phyloP scores from a whole-genome alignment of 129 eudicot species.

The Scalesia atractyloides region DNA sequence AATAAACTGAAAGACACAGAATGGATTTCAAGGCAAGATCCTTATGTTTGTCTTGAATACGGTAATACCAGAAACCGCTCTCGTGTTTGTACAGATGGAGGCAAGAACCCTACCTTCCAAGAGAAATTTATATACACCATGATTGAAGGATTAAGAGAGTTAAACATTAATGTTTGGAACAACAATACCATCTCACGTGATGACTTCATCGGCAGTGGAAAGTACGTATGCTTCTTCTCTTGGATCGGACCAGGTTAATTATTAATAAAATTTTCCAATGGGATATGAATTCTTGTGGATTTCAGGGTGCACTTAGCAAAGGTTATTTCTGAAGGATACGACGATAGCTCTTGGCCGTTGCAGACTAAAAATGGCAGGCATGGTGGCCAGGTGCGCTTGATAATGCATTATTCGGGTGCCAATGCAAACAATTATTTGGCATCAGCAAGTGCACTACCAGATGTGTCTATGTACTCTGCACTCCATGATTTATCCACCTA shows the following conservation, averaged over 20 bases:
- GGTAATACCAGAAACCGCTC: conserved; percentile 66
- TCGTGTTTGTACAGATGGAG: conserved; percentile 89
- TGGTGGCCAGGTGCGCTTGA: conserved; percentile 85
- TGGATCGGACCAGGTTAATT: background rate
- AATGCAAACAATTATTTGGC: conserved; percentile 53
- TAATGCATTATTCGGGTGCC: conserved; percentile 61
- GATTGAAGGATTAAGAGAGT: conserved; percentile 80
- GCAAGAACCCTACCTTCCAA: conserved; percentile 80
- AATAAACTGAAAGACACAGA: conserved; percentile 80
- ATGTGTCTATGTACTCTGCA: conserved; percentile 40
- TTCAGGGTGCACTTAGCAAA: conserved; percentile 59
- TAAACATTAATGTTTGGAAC: conserved; percentile 73
- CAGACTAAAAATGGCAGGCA: conserved; percentile 73
- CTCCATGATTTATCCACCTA: conserved; percentile 42
- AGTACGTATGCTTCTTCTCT: conserved; percentile 38
- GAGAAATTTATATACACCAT: conserved; percentile 71
- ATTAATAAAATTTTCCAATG: background rate
- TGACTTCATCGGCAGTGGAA: conserved; percentile 85
- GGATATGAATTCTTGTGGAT: background rate
- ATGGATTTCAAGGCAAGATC: conserved; percentile 97
- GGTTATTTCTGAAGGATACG: conserved; percentile 66
- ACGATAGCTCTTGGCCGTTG: conserved; percentile 75
- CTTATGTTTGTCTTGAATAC: conserved; percentile 82
- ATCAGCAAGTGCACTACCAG: conserved; percentile 45
- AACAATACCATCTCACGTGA: conserved; percentile 73